Evolutionary conservation across 352 stramenopile genomes (phyloP).

Genomic region (Blastocystis sp.): DNA sequence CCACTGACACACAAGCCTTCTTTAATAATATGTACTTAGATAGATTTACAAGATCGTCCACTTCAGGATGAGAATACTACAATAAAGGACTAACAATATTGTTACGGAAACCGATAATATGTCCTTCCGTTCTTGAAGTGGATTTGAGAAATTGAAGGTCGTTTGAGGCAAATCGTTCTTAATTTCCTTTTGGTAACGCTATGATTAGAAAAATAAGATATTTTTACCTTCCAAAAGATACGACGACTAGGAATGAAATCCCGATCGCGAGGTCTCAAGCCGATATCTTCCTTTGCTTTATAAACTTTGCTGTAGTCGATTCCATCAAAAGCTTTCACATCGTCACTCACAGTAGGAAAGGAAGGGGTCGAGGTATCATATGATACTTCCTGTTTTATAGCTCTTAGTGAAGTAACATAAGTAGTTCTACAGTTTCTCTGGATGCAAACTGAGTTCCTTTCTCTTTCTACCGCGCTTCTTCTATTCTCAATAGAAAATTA

Average conservation of each 20-base stretch:
- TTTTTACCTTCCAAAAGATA: conserved; percentile 26
- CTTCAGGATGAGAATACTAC: conserved; percentile 19
- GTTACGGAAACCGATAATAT: not conserved
- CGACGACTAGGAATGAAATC: conserved; percentile 16
- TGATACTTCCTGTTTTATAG: not conserved
- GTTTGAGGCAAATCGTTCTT: not conserved
- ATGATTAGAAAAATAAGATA: not conserved
- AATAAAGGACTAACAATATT: not conserved
- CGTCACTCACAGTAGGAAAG: conserved; percentile 5
- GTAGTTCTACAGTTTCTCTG: not conserved
- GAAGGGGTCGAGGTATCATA: conserved; percentile 16
- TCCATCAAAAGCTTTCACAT: conserved; percentile 56
- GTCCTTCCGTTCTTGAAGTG: not conserved
- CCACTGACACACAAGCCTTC: not conserved
- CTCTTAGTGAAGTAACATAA: not conserved
- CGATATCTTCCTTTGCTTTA: not conserved
- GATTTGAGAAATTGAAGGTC: not conserved
- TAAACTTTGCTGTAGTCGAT: conserved; percentile 24
- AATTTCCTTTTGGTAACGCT: conserved; percentile 51
- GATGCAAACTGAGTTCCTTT: not conserved
- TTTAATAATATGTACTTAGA: not conserved
- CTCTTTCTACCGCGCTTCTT: conserved; percentile 39
- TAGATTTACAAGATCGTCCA: not conserved
- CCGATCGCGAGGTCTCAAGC: not conserved
- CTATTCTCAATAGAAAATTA: not conserved